These are phyloP conservation scores for Daphne laureola DNA, from an alignment of 441 rosid genomes.

Conservation along the genomic window DNA sequence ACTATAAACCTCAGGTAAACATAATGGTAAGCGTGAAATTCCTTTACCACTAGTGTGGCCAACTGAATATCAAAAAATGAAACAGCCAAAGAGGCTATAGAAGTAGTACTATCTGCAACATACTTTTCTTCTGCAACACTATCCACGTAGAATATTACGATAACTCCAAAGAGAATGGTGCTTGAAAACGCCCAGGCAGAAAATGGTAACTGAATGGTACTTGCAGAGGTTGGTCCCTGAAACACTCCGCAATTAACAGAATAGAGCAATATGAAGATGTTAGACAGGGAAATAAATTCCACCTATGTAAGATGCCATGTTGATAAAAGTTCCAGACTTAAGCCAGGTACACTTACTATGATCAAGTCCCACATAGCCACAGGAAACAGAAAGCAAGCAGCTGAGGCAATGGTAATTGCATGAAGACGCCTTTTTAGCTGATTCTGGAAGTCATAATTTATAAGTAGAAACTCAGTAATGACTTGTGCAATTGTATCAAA, in stretches of 20 bases:
- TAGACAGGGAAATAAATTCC: conserved; percentile 11
- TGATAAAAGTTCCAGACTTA: conserved; percentile 7
- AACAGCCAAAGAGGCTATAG: too few species aligned
- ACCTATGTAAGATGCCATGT: not conserved
- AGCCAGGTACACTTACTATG: conserved; percentile 43
- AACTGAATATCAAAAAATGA: too few species aligned
- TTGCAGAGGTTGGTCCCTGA: conserved; percentile 67
- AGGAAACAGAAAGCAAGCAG: conserved; percentile 88
- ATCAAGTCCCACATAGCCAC: conserved; percentile 97
- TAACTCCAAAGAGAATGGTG: conserved; percentile 68
- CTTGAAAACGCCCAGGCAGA: conserved; percentile 87
- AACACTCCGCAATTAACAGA: conserved; percentile 19
- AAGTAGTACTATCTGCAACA: not conserved
- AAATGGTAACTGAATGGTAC: conserved; percentile 49
- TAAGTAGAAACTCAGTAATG: conserved; percentile 4
- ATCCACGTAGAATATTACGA: conserved; percentile 83
- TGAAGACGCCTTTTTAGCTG: conserved; percentile 86
- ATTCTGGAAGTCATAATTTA: conserved; percentile 38
- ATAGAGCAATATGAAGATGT: conserved; percentile 11
- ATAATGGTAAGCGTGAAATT: too few species aligned
- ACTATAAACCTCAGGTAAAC: too few species aligned
- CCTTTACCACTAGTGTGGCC: too few species aligned
- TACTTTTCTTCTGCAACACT: conserved; percentile 94
- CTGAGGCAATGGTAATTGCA: conserved; percentile 77
- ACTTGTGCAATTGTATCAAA: too few species aligned